Evolutionary conservation across 108 stramenopile genomes (phyloP), one percentile per base, ranked within the genome.

Genomic region (Pseudonitzschia multistriata): DNA sequence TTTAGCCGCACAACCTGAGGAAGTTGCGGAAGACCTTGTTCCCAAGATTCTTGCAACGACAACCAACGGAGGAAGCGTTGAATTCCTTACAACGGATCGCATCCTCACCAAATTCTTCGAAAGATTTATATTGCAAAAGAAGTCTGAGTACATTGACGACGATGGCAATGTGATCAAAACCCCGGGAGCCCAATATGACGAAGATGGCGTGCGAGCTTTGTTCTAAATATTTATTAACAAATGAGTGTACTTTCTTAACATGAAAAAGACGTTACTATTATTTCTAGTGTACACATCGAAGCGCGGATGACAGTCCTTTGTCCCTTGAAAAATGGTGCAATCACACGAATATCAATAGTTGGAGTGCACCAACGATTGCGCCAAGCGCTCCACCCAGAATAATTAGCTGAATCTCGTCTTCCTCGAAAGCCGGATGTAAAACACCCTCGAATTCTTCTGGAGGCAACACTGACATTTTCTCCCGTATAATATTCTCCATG

Each of bases 391-490:
- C 95, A 11, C 97, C 97, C 39, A 95, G 84, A 17, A 85, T 67
- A 68, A 98, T 95, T 25, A 97, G 79, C 42, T 93, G 95, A 30
- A 92, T 83, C 81, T 98, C 97, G 70, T 98, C 97, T 70, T 98
- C 96, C 79, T 98, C 90, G 71, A 98, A 98, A 0, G 96, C 94
- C 1, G 97, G 97, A 70, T 98, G 97, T 25, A 86, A 67, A 31
- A 92, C 88, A 63, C 97, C 92, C 68, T 98, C 97, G 78, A 98
- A 98, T 24, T 94, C 90, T 15, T 73, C 71, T 19, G 94, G 71
- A 24, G 92, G 76, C 61, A 98, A 65, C 33, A 73, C 77, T 31
- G 79, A 45, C 92, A 97, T 92, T 66, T 93, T 89, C 29, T 76
- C 71, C 25, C 88, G 62, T 30, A 98, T 88, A 2, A 89, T 95